Base-by-base conservation (phyloP, 331 rosid species). In the Rhamnella rubrinervis region DNA sequence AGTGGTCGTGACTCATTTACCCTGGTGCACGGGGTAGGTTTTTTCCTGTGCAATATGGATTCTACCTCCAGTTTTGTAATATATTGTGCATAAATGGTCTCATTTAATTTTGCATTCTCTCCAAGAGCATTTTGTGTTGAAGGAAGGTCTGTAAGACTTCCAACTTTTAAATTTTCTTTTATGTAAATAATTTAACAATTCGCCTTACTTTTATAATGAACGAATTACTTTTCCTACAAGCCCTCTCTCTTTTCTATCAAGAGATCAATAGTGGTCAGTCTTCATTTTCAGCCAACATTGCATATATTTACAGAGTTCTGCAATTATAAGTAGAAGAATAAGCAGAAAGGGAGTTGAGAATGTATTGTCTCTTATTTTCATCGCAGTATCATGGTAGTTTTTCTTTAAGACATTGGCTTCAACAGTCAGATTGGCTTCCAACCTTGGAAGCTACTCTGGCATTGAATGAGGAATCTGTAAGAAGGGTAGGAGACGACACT, bases 371-470 rank as follows among this genome's bases (percentile, higher is more conserved):
- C 13, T 59, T 57, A 23, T 57, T 50, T 66, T 49, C 61, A n/a
- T 65, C 75, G 86, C 86, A 93, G 98, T 92, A 93, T 78, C 98
- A 93, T 77, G 97, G 95, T 65, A 93, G 98, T 83, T 93, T 93
- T 85, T 93, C 98, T 81, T 83, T 91, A 81, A 85, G 95, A 70
- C 98, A 93, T 65, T 93, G 98, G 98, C 97, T 93, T 71, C 96
- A 80, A 76, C 97, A 81, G 65, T 85, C 97, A 57, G 96, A 93
- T 80, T 93, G 98, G 98, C 97, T 93, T 70, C 98, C 97, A 75
- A 93, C 96, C 63, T 82, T 93, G 73, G 98, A 93, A 81, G 98
- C 96, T 78, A 91, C 97, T 74, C 98, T 93, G 81, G 97, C 95
- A 68, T 80, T 93, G 71, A 97, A 93, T 67, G 96, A 93, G 78